These are phyloP conservation scores for Gracilaria vermiculophylla DNA, from an alignment of 23 red algal genomes.

Conservation along the genomic window DNA sequence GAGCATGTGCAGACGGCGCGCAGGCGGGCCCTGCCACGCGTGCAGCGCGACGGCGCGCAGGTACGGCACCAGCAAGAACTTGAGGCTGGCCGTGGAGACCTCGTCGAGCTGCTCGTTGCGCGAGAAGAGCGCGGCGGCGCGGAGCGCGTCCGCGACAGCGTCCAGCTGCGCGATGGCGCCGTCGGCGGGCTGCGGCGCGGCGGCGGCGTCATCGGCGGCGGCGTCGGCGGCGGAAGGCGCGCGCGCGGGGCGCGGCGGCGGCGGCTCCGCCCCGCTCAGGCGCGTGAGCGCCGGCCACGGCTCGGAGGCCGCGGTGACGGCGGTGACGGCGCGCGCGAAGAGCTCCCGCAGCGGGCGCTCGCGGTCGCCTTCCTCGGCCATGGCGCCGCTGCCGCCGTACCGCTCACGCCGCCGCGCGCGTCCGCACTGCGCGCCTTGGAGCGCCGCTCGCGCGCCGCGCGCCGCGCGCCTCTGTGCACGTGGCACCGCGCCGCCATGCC, in stretches of 20 bases:
- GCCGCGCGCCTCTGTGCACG: no score
- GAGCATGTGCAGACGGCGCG: constrained; percentile 21
- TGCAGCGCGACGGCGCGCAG: constrained; percentile 19
- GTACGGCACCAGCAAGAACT: constrained; percentile 48
- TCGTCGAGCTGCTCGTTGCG: constrained; percentile 66
- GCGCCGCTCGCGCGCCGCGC: neutral
- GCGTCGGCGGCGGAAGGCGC: neutral
- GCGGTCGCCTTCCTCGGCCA: neutral
- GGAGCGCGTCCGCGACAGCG: neutral
- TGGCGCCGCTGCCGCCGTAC: no score
- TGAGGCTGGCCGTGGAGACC: constrained; percentile 35
- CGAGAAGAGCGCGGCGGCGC: constrained; percentile 1
- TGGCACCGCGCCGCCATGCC: no score
- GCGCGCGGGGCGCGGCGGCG: neutral
- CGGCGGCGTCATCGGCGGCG: no score
- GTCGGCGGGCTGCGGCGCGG: neutral
- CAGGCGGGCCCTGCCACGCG: constrained; percentile 7
- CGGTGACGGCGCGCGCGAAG: constrained; percentile 22
- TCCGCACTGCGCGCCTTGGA: no score
- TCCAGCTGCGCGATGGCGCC: neutral
- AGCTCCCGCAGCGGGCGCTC: neutral
- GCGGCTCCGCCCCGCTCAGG: neutral
- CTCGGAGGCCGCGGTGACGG: constrained; percentile 14
- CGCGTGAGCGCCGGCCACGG: constrained; percentile 16
- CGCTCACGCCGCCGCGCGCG: no score